phyloP scores from a whole-genome alignment of 768 basidiomycete genomes.

The Mycena rebaudengoi region DNA sequence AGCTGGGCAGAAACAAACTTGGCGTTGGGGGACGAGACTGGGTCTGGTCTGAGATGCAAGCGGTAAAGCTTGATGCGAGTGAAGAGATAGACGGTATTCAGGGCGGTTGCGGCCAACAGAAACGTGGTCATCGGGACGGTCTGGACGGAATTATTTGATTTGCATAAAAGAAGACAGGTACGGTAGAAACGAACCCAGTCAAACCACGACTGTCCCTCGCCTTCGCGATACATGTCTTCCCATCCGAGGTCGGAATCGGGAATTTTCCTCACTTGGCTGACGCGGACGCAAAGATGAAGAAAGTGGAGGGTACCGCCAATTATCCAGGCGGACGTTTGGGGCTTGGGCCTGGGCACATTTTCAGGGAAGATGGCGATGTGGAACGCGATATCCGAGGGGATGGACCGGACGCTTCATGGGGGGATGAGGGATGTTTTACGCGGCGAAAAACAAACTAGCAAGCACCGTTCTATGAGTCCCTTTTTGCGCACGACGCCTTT shows the following conservation, averaged over 20 bases:
- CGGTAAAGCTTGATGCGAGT: constrained; percentile 75
- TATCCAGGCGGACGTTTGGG: constrained; percentile 71
- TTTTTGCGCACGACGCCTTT: constrained; percentile 73
- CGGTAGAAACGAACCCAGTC: constrained; percentile 69
- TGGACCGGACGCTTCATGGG: constrained; percentile 60
- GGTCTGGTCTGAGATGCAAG: constrained; percentile 68
- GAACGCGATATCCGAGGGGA: constrained; percentile 80
- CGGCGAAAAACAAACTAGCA: constrained; percentile 1
- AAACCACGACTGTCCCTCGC: constrained; percentile 72
- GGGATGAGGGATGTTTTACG: constrained; percentile 8
- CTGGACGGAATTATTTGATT: constrained; percentile 42
- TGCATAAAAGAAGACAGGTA: constrained; percentile 1
- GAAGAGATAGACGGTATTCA: constrained; percentile 74
- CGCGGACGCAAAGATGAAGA: constrained; percentile 70
- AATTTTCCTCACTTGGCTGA: constrained; percentile 62
- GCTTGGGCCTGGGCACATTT: constrained; percentile 77
- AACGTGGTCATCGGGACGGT: constrained; percentile 70
- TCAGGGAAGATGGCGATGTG: constrained; percentile 85
- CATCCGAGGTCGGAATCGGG: constrained; percentile 77
- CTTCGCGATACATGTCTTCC: constrained; percentile 81
- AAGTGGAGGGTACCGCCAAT: constrained; percentile 73
- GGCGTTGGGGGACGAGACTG: constrained; percentile 74
- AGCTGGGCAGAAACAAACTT: constrained; percentile 67
- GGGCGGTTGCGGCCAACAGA: constrained; percentile 60
- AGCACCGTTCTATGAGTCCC: constrained; percentile 67